phyloP scores from a whole-genome alignment of 768 basidiomycete genomes.

The Tremella mesenterica region DNA sequence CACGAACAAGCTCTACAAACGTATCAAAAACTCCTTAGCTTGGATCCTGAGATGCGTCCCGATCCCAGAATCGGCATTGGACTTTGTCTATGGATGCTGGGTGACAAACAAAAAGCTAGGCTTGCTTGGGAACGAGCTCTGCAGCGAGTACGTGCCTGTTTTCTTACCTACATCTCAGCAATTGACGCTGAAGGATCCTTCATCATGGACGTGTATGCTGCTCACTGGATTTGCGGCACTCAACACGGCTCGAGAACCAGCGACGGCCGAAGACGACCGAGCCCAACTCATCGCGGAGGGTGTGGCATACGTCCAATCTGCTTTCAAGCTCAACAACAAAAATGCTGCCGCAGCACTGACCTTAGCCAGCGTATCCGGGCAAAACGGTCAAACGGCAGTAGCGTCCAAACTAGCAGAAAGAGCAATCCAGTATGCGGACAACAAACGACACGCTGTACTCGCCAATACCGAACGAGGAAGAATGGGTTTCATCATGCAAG shows the following conservation, averaged over 20 bases:
- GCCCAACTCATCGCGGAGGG: slow-evolving; percentile 18
- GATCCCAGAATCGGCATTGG: slow-evolving; percentile 96
- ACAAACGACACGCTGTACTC: slow-evolving; percentile 51
- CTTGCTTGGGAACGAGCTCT: slow-evolving; percentile 84
- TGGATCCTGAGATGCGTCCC: slow-evolving; percentile 69
- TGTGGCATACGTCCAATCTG: slow-evolving; percentile 54
- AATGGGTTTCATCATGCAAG: slow-evolving; percentile 66
- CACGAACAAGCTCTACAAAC: slow-evolving; percentile 69
- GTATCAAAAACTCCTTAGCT: slow-evolving; percentile 74
- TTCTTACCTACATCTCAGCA: no score
- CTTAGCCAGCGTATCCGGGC: slow-evolving; percentile 23
- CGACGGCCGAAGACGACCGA: slow-evolving; percentile 58
- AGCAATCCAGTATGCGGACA: slow-evolving; percentile 88
- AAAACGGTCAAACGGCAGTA: slow-evolving; percentile 45
- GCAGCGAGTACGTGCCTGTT: slow-evolving; percentile 60
- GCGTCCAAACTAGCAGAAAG: slow-evolving; percentile 89
- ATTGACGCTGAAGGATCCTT: slow-evolving; percentile 55
- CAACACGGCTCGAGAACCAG: slow-evolving; percentile 70
- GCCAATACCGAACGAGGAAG: slow-evolving; percentile 79
- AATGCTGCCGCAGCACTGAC: slow-evolving; percentile 33
- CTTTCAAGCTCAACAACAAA: slow-evolving; percentile 46
- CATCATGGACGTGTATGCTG: slow-evolving; percentile 67
- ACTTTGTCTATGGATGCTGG: slow-evolving; percentile 82
- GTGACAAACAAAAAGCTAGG: slow-evolving; percentile 69
- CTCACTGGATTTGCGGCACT: slow-evolving; percentile 78